phyloP scores from a whole-genome alignment of 1,284 basidiomycete species.

The Papiliotrema fonsecae region DNA sequence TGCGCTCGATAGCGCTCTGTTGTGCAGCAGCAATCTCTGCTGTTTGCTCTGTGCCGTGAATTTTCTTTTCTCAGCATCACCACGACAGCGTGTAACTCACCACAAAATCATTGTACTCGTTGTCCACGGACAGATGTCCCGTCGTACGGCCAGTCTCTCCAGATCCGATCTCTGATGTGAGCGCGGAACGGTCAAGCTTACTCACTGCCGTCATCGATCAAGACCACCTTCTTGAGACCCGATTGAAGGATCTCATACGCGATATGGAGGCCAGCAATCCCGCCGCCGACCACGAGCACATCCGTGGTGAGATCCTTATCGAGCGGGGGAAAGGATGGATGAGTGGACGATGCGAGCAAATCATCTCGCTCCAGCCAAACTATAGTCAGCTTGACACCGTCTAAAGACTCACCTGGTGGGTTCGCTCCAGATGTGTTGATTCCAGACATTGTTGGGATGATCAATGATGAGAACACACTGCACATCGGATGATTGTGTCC shows the following conservation, averaged over 20 bases:
- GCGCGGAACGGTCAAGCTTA: neutral
- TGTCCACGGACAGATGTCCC: conserved; percentile 20
- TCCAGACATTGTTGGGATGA: no score
- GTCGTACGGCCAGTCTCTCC: conserved; percentile 22
- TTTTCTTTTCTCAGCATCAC: conserved; percentile 3
- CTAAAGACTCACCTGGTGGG: conserved; percentile 1
- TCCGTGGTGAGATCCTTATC: conserved; percentile 11
- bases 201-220: conserved; percentile 25
- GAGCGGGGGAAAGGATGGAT: conserved; percentile 12
- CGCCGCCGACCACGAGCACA: conserved; percentile 20
- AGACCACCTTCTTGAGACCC: conserved; percentile 15
- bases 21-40: conserved; percentile 19
- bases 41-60: conserved; percentile 16
- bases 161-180: conserved; percentile 18
- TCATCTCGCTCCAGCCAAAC: conserved; percentile 22
- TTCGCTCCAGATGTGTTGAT: conserved; percentile 2
- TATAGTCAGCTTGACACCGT: neutral
- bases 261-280: conserved; percentile 21
- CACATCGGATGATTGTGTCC: no score
- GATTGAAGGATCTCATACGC: conserved; percentile 17
- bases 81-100: conserved; percentile 6
- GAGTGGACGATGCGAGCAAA: conserved; percentile 5
- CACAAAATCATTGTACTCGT: conserved; percentile 20
- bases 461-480: no score
- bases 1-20: conserved; percentile 20